Percentiles rank a stretch among this genome's conserved stretches.
These are phyloP conservation scores for Amanita inopinata DNA, from an alignment of 768 basidiomycete species.

Conservation along the genomic window DNA sequence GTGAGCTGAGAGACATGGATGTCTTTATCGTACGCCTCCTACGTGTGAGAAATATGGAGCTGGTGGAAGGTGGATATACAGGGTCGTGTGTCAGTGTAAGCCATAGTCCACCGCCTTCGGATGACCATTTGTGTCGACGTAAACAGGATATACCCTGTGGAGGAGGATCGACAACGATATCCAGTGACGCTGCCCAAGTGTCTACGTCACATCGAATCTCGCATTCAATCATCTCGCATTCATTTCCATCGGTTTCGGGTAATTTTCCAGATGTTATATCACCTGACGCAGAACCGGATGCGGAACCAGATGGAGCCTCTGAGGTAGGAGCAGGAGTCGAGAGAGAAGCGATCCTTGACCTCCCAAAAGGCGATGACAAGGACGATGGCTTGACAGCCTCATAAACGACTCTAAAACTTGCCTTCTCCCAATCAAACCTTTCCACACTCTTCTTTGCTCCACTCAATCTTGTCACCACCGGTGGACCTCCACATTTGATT, in stretches of 20 bases:
- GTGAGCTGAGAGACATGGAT: background rate
- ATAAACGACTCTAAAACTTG: conserved; percentile 77
- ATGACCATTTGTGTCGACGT: conserved; percentile 77
- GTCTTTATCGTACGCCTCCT: too few species aligned
- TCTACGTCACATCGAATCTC: conserved; percentile 90
- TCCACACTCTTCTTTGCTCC: conserved; percentile 68
- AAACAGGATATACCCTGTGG: conserved; percentile 77
- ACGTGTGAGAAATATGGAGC: conserved; percentile 1
- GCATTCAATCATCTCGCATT: conserved; percentile 53
- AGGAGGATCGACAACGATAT: conserved; percentile 89
- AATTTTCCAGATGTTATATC: background rate
- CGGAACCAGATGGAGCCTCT: background rate
- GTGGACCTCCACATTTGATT: conserved; percentile 92
- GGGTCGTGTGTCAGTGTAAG: conserved; percentile 84
- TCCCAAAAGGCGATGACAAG: background rate
- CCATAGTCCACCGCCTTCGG: conserved; percentile 90
- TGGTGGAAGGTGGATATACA: conserved; percentile 33
- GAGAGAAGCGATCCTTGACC: background rate
- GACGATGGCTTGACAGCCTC: conserved; percentile 28
- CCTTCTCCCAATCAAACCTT: conserved; percentile 83
- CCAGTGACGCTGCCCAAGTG: conserved; percentile 74
- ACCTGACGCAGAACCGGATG: background rate
- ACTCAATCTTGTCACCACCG: conserved; percentile 74
- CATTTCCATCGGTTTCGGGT: background rate
- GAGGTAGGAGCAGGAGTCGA: too few species aligned